Conservation (phyloP, 2,329 filamentous ascomycete genomes). For the Aureobasidium zeae region DNA sequence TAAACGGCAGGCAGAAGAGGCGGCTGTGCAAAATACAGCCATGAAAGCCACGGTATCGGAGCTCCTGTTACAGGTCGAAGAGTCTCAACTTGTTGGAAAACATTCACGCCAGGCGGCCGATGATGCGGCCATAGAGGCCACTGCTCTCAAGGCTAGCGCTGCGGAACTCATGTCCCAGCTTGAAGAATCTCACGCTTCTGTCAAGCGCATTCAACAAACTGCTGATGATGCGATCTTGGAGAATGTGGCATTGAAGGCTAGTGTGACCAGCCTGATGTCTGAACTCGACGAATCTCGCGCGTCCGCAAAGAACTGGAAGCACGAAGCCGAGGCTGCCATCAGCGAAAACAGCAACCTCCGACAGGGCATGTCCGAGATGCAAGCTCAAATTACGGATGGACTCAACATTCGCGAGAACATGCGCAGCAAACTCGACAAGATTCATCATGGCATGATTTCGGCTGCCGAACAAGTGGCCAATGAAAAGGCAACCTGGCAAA, state of each 20-base stretch:
- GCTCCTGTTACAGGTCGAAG: slow-evolving; percentile 3
- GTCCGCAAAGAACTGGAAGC: slow-evolving; percentile 50
- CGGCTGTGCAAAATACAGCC: background rate
- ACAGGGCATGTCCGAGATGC: slow-evolving; percentile 62
- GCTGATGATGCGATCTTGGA: background rate
- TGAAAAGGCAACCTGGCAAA: slow-evolving; percentile 70
- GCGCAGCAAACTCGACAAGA: slow-evolving; percentile 69
- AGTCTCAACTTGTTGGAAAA: slow-evolving; percentile 5
- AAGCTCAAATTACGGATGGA: slow-evolving; percentile 75
- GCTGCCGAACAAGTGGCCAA: slow-evolving; percentile 71
- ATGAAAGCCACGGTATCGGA: background rate
- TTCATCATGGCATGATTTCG: slow-evolving; percentile 78
- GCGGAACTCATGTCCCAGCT: slow-evolving; percentile 8
- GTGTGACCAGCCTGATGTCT: slow-evolving; percentile 51
- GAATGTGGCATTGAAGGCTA: slow-evolving; percentile 40
- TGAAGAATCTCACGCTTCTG: slow-evolving; percentile 4
- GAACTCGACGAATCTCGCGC: slow-evolving; percentile 56
- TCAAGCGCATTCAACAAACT: background rate
- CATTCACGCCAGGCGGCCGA: slow-evolving; percentile 11
- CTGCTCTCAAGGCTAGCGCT: slow-evolving; percentile 10
- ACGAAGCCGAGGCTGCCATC: slow-evolving; percentile 48
- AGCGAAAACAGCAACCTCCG: slow-evolving; percentile 63
- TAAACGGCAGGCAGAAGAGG: background rate
- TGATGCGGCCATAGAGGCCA: slow-evolving; percentile 11
- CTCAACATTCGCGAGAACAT: slow-evolving; percentile 75